Percentiles rank a stretch among this genome's conserved stretches.
These are phyloP conservation scores for Penicillium palitans DNA, from an alignment of 2,329 filamentous ascomycete species.

Conservation along the genomic window DNA sequence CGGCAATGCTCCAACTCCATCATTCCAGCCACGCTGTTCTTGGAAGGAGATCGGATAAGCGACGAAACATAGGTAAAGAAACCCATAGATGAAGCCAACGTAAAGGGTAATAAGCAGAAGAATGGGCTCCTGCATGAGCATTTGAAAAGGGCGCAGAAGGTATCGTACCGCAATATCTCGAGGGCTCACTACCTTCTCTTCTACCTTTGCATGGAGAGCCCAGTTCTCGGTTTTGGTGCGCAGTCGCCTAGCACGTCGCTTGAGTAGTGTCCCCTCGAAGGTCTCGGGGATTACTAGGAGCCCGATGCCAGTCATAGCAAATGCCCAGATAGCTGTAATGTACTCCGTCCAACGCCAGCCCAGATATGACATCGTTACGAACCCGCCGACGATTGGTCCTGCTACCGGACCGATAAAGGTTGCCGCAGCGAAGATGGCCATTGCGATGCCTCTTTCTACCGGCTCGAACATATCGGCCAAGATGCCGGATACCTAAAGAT, in stretches of 20 bases:
- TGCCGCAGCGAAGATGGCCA: constrained; percentile 46
- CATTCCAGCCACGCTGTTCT: constrained; percentile 45
- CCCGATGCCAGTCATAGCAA: constrained; percentile 45
- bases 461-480: constrained; percentile 53
- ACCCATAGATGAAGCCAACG: constrained; percentile 37
- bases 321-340: constrained; percentile 53
- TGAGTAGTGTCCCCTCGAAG: constrained; percentile 44
- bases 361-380: constrained; percentile 50
- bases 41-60: constrained; percentile 41
- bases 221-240: constrained; percentile 50
- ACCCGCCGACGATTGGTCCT: constrained; percentile 53
- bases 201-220: constrained; percentile 43
- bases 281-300: constrained; percentile 54
- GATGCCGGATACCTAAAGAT: constrained; percentile 33
- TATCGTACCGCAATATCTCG: constrained; percentile 12
- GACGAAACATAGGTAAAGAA: constrained; percentile 36
- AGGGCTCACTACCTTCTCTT: constrained; percentile 13
- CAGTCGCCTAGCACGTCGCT: constrained; percentile 44
- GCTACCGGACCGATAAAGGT: constrained; percentile 54
- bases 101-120: constrained; percentile 48
- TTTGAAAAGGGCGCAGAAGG: constrained; percentile 22
- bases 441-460: constrained; percentile 48
- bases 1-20: constrained; percentile 47
- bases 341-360: constrained; percentile 61
- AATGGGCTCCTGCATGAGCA: constrained; percentile 44